These are phyloP conservation scores for Boletus sensibilis DNA, from an alignment of 768 basidiomycete species.

Conservation along the genomic window DNA sequence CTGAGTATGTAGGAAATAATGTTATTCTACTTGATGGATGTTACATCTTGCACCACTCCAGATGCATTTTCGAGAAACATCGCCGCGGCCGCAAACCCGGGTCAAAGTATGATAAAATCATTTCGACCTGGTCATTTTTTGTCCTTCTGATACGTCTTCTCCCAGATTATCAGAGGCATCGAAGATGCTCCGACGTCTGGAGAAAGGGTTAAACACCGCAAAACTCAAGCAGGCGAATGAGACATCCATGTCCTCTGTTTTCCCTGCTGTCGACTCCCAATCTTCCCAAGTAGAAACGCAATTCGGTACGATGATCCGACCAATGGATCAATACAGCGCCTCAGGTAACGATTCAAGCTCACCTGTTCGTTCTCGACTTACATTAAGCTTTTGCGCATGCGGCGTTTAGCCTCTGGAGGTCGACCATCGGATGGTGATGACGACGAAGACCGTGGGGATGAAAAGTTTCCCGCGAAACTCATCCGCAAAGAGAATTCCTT, in stretches of 20 bases:
- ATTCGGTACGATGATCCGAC: constrained; percentile 30
- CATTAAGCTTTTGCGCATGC: neutral
- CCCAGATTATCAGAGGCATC: constrained; percentile 81
- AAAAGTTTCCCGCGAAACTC: constrained; percentile 73
- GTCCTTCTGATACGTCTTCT: constrained; percentile 12
- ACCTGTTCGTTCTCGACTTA: constrained; percentile 1
- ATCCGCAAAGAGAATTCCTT: constrained; percentile 78
- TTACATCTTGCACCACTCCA: constrained; percentile 31
- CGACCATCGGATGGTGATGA: constrained; percentile 47
- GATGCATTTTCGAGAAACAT: constrained; percentile 87
- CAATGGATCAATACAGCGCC: constrained; percentile 30
- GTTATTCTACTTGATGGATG: constrained; percentile 1
- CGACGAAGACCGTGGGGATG: constrained; percentile 64
- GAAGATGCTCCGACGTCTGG: constrained; percentile 83
- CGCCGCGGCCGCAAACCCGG: constrained; percentile 85
- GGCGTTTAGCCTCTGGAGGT: constrained; percentile 22
- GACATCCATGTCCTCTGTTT: constrained; percentile 33
- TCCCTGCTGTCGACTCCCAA: constrained; percentile 33
- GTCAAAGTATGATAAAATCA: constrained; percentile 62
- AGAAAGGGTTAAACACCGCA: constrained; percentile 76
- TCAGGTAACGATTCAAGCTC: constrained; percentile 22
- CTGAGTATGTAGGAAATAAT: constrained; percentile 51
- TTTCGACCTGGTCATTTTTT: neutral
- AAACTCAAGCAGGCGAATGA: constrained; percentile 63
- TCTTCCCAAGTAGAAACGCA: constrained; percentile 27